Conservation (phyloP, 1,284 basidiomycete genomes). For the Cryptococcus wingfieldii region DNA sequence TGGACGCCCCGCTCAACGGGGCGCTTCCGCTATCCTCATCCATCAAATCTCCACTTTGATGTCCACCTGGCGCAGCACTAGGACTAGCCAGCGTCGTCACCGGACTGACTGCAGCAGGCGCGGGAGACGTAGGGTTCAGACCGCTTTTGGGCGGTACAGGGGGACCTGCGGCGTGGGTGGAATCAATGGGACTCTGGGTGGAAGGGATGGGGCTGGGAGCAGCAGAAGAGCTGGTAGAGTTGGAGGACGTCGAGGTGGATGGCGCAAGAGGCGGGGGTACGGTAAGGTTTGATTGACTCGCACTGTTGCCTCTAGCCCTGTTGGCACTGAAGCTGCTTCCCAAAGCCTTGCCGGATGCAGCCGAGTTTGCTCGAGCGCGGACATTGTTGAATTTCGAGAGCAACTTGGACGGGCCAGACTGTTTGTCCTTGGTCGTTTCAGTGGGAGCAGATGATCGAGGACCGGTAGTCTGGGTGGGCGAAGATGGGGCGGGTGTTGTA, state of each 20-base stretch:
- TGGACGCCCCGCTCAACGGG: neutral
- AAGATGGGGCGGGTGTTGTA: neutral
- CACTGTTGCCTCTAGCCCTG: neutral
- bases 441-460: slow-evolving; percentile 1
- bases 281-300: neutral
- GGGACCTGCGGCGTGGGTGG: neutral
- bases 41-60: neutral
- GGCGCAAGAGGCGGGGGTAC: neutral
- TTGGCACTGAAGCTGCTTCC: slow-evolving; percentile 6
- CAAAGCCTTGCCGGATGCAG: slow-evolving; percentile 3
- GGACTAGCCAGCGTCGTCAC: slow-evolving; percentile 21
- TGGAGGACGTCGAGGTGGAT: neutral
- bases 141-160: neutral
- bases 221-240: neutral
- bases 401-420: slow-evolving; percentile 27
- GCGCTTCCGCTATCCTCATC: neutral
- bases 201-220: neutral
- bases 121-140: slow-evolving; percentile 14
- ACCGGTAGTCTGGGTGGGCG: slow-evolving; percentile 7
- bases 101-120: slow-evolving; percentile 19
- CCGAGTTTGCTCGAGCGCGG: slow-evolving; percentile 14
- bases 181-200: neutral
- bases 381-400: slow-evolving; percentile 32
- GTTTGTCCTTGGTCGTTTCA: slow-evolving; percentile 5
- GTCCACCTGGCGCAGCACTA: slow-evolving; percentile 2